These are phyloP conservation scores for Aspergillus sp. DNA, from an alignment of 2,329 filamentous ascomycete genomes.

Conservation along the genomic window DNA sequence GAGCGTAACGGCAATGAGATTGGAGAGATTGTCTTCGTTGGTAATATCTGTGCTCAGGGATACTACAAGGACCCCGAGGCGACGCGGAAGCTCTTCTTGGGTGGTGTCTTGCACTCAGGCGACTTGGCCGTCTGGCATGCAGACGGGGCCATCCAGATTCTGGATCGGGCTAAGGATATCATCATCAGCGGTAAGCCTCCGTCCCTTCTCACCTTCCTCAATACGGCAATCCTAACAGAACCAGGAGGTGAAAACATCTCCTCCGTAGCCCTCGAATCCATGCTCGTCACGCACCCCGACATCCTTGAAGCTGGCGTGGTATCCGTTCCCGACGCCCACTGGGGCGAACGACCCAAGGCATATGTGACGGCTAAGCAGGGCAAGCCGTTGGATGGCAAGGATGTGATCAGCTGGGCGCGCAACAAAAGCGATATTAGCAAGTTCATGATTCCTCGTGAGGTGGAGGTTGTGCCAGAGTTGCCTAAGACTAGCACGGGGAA, in stretches of 20 bases:
- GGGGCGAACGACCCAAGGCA: conserved; percentile 94
- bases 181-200: conserved; percentile 74
- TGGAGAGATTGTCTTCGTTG: conserved; percentile 76
- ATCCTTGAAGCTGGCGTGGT: conserved; percentile 90
- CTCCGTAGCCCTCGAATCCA: conserved; percentile 81
- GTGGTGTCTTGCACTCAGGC: conserved; percentile 79
- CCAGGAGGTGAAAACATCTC: conserved; percentile 94
- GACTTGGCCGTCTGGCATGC: conserved; percentile 90
- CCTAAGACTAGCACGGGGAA: conserved; percentile 98
- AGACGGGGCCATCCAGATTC: conserved; percentile 83
- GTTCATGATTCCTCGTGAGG: conserved; percentile 75
- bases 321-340: conserved; percentile 77
- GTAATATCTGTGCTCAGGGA: conserved; percentile 85
- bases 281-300: conserved; percentile 80
- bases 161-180: conserved; percentile 93
- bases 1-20: conserved; percentile 65
- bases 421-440: conserved; percentile 71
- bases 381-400: conserved; percentile 54
- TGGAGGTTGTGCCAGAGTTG: conserved; percentile 75
- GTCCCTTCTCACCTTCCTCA: background rate
- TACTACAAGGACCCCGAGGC: conserved; percentile 89
- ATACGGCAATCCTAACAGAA: background rate
- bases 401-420: conserved; percentile 81
- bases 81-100: conserved; percentile 77
- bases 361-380: conserved; percentile 75